Base-by-base conservation (phyloP, 371 early-diverging fungal genomes). In the Syncephalastrum monosporum region DNA sequence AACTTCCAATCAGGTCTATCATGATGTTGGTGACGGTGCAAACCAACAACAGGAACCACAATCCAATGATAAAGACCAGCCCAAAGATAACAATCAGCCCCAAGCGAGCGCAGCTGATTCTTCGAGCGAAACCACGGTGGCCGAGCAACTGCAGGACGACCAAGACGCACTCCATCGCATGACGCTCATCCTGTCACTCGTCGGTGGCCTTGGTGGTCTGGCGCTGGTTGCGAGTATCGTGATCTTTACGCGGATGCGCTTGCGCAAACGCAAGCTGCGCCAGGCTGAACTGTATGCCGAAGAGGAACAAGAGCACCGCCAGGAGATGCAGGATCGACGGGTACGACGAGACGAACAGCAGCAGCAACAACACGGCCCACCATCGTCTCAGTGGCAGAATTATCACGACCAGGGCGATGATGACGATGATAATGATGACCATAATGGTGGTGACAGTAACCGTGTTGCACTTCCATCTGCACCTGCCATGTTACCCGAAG, bases 141-240 rank as follows among this genome's bases (percentile, higher is more conserved):
- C 43, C 21, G 52, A 53, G 17, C 65, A 65, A 27, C 41, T 65
- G 29, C 43, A 56, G 46, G 60, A 60, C 23, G 65, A 65, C 46
- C 65, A 65, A 33, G 57, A 48, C 8, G 65, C 65, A 21, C 47
- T 65, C 13, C 43, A 50, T 21, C 65, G 65, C 1, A 60, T 65
- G 65, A 50, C 60, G n/a, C 59, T 54, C n/a, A 65, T 60, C 38
- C 53, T 65, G 5, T 60, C 65, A 3, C 50, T 65, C 5, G 65
- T 65, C 3, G 65, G 65, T 2, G 65, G 65, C 25, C 51, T 60
- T 4, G 60, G 60, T 10, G 57, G 51, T 10, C 46, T 65, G 56
- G 65, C 60, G 6, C 51, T 59, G 13, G 60, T 60, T 2, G 58
- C 60, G 12, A 65, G 60, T 15, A 59, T 65, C 57, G 25, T 65